A percentile compares a stretch with the other conserved stretches of the same genome.
Evolutionary conservation across 352 stramenopile species (phyloP).

Genomic region (Phytophthora citrophthora): DNA sequence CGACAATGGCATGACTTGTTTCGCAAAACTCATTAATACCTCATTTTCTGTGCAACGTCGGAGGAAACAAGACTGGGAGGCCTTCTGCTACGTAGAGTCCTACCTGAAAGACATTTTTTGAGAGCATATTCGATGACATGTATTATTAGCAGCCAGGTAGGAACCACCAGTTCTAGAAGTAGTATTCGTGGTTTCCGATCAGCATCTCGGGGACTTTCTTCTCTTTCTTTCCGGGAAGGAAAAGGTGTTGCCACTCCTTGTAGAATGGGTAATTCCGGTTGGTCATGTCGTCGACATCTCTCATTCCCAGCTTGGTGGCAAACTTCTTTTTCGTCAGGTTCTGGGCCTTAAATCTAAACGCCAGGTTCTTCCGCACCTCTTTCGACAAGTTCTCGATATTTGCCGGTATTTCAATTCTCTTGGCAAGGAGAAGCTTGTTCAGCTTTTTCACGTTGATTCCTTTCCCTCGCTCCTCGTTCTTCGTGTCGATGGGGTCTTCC

Average conservation of each 20-base stretch:
- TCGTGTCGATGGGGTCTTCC: constrained; percentile 6
- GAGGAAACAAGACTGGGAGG: no score
- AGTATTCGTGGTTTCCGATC: constrained; percentile 4
- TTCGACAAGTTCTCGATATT: background rate
- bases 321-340: constrained; percentile 2
- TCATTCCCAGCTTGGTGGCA: constrained; percentile 13
- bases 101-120: no score
- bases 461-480: background rate
- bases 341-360: background rate
- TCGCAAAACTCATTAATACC: no score
- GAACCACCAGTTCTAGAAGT: background rate
- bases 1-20: no score
- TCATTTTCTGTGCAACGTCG: no score
- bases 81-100: no score
- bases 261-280: background rate
- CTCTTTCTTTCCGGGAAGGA: background rate
- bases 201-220: constrained; percentile 3
- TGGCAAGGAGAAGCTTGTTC: background rate
- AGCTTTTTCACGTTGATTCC: background rate
- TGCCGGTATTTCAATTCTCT: background rate
- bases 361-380: background rate
- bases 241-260: background rate
- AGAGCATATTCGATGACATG: no score
- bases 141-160: background rate
- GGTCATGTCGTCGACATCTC: background rate